These are phyloP conservation scores for Apiospora kogelbergensis DNA, from an alignment of 2,329 filamentous ascomycete genomes.

Conservation along the genomic window DNA sequence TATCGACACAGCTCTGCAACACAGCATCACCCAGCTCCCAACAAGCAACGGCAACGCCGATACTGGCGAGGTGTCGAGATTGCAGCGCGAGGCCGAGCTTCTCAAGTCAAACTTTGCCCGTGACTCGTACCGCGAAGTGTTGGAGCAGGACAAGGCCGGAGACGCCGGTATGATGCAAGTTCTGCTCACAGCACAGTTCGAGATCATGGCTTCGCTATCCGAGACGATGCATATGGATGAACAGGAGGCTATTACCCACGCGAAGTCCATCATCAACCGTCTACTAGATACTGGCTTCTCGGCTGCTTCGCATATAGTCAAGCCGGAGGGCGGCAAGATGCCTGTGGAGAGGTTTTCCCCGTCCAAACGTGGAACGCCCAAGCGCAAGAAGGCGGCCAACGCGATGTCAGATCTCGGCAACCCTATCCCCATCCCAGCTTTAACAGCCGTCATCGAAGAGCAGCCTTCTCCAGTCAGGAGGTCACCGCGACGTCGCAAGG, in stretches of 20 bases:
- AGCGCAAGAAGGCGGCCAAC: constrained; percentile 60
- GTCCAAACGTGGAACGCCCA: constrained; percentile 72
- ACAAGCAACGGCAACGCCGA: constrained; percentile 66
- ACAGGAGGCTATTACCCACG: constrained; percentile 77
- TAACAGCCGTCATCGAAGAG: constrained; percentile 27
- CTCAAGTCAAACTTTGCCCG: constrained; percentile 80
- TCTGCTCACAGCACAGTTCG: constrained; percentile 86
- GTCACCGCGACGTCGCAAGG: constrained; percentile 80
- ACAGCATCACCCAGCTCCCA: constrained; percentile 76
- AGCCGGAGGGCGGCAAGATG: constrained; percentile 72
- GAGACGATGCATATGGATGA: constrained; percentile 82
- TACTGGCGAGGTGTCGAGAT: constrained; percentile 65
- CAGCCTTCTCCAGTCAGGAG: constrained; percentile 67
- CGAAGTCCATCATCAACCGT: constrained; percentile 73
- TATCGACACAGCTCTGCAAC: constrained; percentile 83
- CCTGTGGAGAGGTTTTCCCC: constrained; percentile 69
- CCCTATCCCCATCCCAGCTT: constrained; percentile 44
- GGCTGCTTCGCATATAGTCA: constrained; percentile 80
- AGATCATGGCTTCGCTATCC: constrained; percentile 80
- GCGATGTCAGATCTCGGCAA: constrained; percentile 37
- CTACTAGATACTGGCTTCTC: constrained; percentile 75
- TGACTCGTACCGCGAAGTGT: constrained; percentile 73
- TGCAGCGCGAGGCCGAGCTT: constrained; percentile 81
- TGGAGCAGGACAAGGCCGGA: constrained; percentile 80
- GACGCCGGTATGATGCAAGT: constrained; percentile 79